Percentiles rank a stretch among this genome's conserved stretches.
These are phyloP conservation scores for Venturia carpophila DNA, from an alignment of 2,329 filamentous ascomycete genomes.

Conservation along the genomic window DNA sequence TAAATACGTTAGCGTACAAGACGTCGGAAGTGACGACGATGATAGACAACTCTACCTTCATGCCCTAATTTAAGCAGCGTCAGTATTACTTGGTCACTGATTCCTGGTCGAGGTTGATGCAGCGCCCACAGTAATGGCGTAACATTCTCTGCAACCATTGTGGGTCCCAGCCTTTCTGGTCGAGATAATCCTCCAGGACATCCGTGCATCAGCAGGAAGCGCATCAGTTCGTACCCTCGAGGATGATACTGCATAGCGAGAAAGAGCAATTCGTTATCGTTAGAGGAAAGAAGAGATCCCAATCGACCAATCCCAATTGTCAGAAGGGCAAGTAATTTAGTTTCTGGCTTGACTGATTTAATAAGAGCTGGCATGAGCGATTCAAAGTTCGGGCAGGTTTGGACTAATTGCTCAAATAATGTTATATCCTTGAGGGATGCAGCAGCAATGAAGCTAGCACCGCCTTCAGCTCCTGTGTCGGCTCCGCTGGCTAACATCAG, in stretches of 20 bases:
- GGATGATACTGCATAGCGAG: constrained; percentile 5
- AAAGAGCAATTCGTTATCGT: constrained; percentile 10
- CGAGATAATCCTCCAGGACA: constrained; percentile 8
- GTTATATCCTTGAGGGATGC: neutral
- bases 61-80: constrained; percentile 9
- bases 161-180: neutral
- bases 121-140: constrained; percentile 17
- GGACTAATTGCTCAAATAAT: constrained; percentile 5
- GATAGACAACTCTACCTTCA: constrained; percentile 7
- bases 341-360: neutral
- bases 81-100: neutral
- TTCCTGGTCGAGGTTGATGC: neutral
- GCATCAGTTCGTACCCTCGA: constrained; percentile 10
- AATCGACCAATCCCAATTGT: neutral
- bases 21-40: neutral
- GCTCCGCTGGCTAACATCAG: constrained; percentile 9
- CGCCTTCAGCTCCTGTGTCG: neutral
- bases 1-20: neutral
- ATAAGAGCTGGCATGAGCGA: constrained; percentile 6
- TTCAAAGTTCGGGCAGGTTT: neutral
- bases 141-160: constrained; percentile 6
- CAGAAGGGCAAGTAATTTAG: neutral
- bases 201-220: neutral
- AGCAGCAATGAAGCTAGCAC: constrained; percentile 1
- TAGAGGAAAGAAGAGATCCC: neutral